Base-by-base conservation (phyloP, 768 basidiomycete genomes). In the Suillus subluteus region DNA sequence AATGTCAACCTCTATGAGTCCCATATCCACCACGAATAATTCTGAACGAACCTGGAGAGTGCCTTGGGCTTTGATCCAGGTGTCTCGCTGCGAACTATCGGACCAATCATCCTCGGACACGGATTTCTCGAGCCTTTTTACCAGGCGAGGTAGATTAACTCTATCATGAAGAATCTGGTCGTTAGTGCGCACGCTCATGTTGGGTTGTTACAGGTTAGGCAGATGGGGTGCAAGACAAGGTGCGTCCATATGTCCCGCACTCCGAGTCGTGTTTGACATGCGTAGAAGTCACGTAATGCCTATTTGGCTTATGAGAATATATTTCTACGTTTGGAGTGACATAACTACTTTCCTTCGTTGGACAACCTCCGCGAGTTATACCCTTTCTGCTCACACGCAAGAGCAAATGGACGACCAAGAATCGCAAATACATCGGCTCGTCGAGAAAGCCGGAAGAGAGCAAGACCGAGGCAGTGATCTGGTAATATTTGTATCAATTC, bases 71-170 rank as follows among this genome's bases (percentile, higher is more conserved):
- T 83, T 87, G 40, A 91, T 79, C 88, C 87, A 89, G 0, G 79
- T 76, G 62, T 76, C 72, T 44, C 73, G 73, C 58, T 65, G 72
- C 8, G 72, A 67, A 1, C 71, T 62, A 62, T 75, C 72, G 12
- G 69, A 73, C 81, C 81, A 78, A 62, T 81, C 65, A 68, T 72
- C 75, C 15, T 76, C 73, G 26, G 76, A 77, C 0, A 85, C 76
- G 12, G 83, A 81, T 70, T 84, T 86, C 65, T 92, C 89, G 0
- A 94, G 82, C 64, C 87, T 75, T 54, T 83, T 81, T 6, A 92
- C 75, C 8, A 93, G 82, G 59, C 89, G 83, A 12, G 78, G 77
- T 11, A 93, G 80, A 75, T 93, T 93, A 15, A 93, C 85, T 69
- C 86, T 84, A 78, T 93, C 89, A 66, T 91, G 91, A 44, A 71